Evolutionary conservation across 192 early-diverging fungal species (phyloP).

Genomic region (Diversispora eburnea): DNA sequence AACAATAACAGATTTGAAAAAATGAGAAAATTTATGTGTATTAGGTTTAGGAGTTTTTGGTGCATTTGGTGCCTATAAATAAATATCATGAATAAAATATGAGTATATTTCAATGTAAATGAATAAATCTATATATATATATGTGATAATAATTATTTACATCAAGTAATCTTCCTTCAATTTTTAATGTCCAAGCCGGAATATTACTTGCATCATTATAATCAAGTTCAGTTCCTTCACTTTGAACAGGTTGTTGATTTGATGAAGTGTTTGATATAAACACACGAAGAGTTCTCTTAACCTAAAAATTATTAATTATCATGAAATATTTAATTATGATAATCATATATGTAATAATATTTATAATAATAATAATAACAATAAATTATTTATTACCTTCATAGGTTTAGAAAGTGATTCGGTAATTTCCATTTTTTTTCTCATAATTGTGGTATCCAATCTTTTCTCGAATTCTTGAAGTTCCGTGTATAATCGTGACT

Average conservation of each 20-base stretch:
- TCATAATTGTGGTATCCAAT: constrained; percentile 84
- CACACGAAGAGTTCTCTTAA: constrained; percentile 80
- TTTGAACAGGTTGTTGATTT: constrained; percentile 64
- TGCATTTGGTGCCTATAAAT: constrained; percentile 39
- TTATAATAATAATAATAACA: neutral
- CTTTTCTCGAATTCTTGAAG: constrained; percentile 83
- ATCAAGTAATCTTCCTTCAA: constrained; percentile 89
- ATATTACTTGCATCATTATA: constrained; percentile 44
- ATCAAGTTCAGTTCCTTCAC: constrained; percentile 45
- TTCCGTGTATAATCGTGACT: constrained; percentile 84
- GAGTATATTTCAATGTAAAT: neutral
- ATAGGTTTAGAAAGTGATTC: constrained; percentile 71
- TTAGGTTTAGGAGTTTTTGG: constrained; percentile 59
- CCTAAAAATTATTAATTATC: constrained; percentile 28
- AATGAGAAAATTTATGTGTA: constrained; percentile 78
- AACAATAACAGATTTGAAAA: constrained; percentile 81
- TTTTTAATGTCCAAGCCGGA: constrained; percentile 87
- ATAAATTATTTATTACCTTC: constrained; percentile 38
- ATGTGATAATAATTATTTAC: constrained; percentile 33
- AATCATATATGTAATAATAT: too few relatives aligned
- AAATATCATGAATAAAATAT: neutral
- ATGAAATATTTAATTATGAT: too few relatives aligned
- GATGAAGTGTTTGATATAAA: constrained; percentile 85
- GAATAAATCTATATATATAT: neutral
- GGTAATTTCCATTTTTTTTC: constrained; percentile 87